Percentiles rank a stretch among this genome's conserved stretches.
phyloP scores from a whole-genome alignment of 768 basidiomycete genomes.

The Clitopilus passeckerianus region DNA sequence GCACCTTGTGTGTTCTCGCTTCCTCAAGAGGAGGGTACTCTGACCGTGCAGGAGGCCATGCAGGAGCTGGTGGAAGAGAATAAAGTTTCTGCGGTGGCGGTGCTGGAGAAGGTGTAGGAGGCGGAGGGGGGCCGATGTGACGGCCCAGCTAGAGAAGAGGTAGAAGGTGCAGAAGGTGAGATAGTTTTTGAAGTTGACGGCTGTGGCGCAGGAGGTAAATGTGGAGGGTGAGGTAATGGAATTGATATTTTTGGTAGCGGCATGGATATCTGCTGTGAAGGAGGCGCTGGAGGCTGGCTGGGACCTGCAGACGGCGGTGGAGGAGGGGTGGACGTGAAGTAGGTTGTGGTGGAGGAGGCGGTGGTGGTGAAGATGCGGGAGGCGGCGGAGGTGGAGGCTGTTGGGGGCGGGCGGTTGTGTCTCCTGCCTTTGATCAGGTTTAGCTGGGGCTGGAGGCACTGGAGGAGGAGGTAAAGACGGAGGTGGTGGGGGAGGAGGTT shows the following conservation, averaged over 20 bases:
- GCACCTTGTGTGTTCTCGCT: constrained; percentile 42
- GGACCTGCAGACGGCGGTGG: constrained; percentile 25
- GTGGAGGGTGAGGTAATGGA: constrained; percentile 4
- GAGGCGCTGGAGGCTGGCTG: constrained; percentile 31
- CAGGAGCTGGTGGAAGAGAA: constrained; percentile 29
- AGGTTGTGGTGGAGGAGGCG: constrained; percentile 14
- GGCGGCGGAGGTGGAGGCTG: constrained; percentile 16
- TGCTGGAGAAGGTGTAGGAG: constrained; percentile 16
- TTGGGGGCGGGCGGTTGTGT: constrained; percentile 14
- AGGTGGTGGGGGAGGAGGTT: constrained; percentile 19
- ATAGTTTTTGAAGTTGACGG: constrained; percentile 23
- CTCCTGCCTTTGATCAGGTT: constrained; percentile 20
- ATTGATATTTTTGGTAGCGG: constrained; percentile 4
- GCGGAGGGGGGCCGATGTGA: constrained; percentile 19
- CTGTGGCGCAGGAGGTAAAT: constrained; percentile 11
- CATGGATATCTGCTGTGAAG: constrained; percentile 25
- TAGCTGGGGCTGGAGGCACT: constrained; percentile 14
- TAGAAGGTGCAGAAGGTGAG: constrained; percentile 10
- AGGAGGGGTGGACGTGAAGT: constrained; percentile 15
- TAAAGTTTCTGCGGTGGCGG: constrained; percentile 19
- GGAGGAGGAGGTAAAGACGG: constrained; percentile 19
- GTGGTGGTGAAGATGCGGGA: constrained; percentile 19
- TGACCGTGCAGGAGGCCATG: constrained; percentile 56
- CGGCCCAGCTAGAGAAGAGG: constrained; percentile 7
- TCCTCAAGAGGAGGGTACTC: constrained; percentile 37